Evolutionary conservation across 371 early-diverging fungal species (phyloP).

Genomic region (Funneliformis caledonium): DNA sequence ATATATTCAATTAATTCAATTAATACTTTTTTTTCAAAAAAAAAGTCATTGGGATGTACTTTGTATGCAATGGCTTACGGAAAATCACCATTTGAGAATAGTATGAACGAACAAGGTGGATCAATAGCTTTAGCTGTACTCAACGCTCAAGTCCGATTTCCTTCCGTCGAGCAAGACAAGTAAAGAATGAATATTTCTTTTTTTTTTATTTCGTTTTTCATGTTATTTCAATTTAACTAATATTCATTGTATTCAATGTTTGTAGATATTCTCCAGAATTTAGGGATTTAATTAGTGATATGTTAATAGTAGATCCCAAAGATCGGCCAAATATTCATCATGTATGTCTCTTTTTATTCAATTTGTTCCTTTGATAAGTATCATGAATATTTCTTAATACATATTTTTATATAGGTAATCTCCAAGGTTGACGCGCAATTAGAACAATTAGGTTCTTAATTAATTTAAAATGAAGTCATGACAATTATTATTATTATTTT

Average conservation of each 20-base stretch:
- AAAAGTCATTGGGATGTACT: conserved; percentile 72
- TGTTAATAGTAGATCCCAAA: conserved; percentile 69
- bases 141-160: conserved; percentile 69
- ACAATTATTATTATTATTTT: no score
- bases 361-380: no score
- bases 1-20: not conserved
- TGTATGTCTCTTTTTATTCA: conserved; percentile 46
- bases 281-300: conserved; percentile 63
- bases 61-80: conserved; percentile 78
- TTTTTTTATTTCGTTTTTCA: not conserved
- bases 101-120: conserved; percentile 70
- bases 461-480: no score
- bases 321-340: conserved; percentile 69
- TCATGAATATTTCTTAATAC: no score
- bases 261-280: conserved; percentile 64
- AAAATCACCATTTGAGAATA: conserved; percentile 76
- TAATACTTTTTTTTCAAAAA: not conserved
- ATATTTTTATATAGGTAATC: no score
- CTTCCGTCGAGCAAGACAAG: conserved; percentile 49
- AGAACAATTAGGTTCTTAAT: no score
- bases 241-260: conserved; percentile 21
- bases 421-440: no score
- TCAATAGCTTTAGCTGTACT: conserved; percentile 75
- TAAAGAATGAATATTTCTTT: not conserved
- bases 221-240: not conserved